phyloP scores from a whole-genome alignment of 768 basidiomycete genomes.

The Mycena filopes region DNA sequence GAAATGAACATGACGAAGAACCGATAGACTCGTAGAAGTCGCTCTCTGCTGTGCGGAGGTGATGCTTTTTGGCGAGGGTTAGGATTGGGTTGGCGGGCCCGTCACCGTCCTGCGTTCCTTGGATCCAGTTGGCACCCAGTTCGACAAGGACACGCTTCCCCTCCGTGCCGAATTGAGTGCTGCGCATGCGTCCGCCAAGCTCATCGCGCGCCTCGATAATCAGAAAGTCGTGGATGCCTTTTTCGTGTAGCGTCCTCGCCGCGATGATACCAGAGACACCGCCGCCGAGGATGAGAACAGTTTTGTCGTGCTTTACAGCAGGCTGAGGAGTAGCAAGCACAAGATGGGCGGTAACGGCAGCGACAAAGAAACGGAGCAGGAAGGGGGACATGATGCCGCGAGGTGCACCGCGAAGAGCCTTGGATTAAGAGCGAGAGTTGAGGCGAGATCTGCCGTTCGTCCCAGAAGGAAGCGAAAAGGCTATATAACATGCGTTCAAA shows the following conservation, averaged over 20 bases:
- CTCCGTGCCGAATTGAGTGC: slow-evolving; percentile 53
- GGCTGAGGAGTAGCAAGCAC: not conserved
- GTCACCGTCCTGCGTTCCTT: slow-evolving; percentile 55
- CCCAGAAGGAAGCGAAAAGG: too few species aligned
- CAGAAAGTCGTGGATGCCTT: slow-evolving; percentile 66
- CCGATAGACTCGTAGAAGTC: slow-evolving; percentile 56
- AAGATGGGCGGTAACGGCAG: not conserved
- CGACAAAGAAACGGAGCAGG: not conserved
- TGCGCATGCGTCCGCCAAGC: slow-evolving; percentile 71
- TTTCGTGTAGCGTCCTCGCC: slow-evolving; percentile 65
- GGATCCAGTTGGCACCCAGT: slow-evolving; percentile 71
- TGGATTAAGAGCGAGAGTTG: too few species aligned
- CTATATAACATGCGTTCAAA: too few species aligned
- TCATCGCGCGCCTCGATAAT: slow-evolving; percentile 68
- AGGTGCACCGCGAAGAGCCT: too few species aligned
- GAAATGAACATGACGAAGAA: slow-evolving; percentile 47
- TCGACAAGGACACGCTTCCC: slow-evolving; percentile 57
- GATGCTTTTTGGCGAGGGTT: slow-evolving; percentile 65
- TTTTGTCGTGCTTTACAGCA: not conserved
- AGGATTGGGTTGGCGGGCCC: slow-evolving; percentile 71
- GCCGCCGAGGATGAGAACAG: slow-evolving; percentile 71
- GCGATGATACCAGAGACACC: slow-evolving; percentile 75
- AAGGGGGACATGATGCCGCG: too few species aligned
- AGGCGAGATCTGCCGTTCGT: too few species aligned
- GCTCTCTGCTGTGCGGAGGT: slow-evolving; percentile 56